Conservation (phyloP, 2,329 filamentous ascomycete species). For the Penicillium sp. region DNA sequence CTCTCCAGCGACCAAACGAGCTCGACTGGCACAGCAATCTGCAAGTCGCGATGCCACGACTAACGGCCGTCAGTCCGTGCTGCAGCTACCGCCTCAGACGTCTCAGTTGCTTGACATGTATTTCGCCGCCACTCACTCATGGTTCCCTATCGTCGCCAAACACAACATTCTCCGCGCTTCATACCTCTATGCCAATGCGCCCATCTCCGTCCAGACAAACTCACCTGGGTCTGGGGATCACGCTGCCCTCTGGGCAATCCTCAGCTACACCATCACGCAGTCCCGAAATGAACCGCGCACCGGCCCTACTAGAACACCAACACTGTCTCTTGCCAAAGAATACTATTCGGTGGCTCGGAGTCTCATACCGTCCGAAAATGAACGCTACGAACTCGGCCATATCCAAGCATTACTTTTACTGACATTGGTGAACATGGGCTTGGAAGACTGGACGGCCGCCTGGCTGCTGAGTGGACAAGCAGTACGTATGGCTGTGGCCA, state of each 20-base stretch:
- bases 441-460: conserved; percentile 48
- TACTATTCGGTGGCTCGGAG: conserved; percentile 37
- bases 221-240: conserved; percentile 41
- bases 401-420: conserved; percentile 47
- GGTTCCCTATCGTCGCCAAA: conserved; percentile 60
- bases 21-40: conserved; percentile 23
- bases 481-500: conserved; percentile 46
- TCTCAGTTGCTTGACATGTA: conserved; percentile 57
- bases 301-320: conserved; percentile 16
- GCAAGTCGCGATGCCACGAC: conserved; percentile 7
- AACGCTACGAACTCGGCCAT: conserved; percentile 41
- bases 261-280: conserved; percentile 43
- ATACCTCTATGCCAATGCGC: conserved; percentile 53
- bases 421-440: conserved; percentile 50
- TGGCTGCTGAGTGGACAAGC: conserved; percentile 56
- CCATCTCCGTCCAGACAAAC: conserved; percentile 30
- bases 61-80: conserved; percentile 8
- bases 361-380: conserved; percentile 41
- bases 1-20: conserved; percentile 28
- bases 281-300: conserved; percentile 19
- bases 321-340: conserved; percentile 29
- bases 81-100: conserved; percentile 49
- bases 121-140: conserved; percentile 57
- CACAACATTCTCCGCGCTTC: conserved; percentile 55
- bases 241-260: conserved; percentile 45